Evolutionary conservation across 148 eudicot genomes (phyloP), one percentile per base, ranked within the genome.

Genomic region (Rhododendron williamsianum): DNA sequence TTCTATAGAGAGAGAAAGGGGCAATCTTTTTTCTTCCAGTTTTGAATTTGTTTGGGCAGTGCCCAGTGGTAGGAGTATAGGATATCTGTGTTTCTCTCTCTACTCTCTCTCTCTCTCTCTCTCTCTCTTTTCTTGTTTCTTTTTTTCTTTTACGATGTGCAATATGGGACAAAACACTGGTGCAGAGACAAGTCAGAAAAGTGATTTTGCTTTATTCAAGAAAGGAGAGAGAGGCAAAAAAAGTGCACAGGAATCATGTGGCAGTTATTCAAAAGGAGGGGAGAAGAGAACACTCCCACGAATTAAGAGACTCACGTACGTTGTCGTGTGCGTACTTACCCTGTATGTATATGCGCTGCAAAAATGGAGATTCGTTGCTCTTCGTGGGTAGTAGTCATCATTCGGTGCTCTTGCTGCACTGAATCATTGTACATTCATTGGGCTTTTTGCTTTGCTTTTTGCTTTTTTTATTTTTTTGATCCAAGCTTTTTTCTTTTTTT

Each of bases 211-310:
- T 71, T 78, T 84, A 54, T 77, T 58, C 51, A 58, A 69, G 81
- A 71, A 71, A 30, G 71, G 72, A 67, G 71, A 23, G 72, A 38
- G 63, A 82, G 43, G 74, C 11, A 46, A 46, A 9, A 21, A 72
- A 33, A 82, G 58, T 78, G 87, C 86, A 88, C 82, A 54, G 74
- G 83, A 87, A 90, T 90, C 92, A 88, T 88, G 92, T 90, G 90
- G 92, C 85, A 76, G 88, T 88, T 87, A 87, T 86, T 87, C 30
- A 90, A 88, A 82, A 79, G 82, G 78, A 43, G 35, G 35, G 33
- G 36, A n/a, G n/a, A n/a, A n/a, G 76, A 38, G 15, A 38, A 65
- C 35, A 45, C 18, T 48, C 86, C 74, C 86, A 81, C 30, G 46
- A 63, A 25, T 83, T 56, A 80, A 86, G 81, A 51, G 58, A 83